A percentile compares a stretch with the other conserved stretches of the same genome.
Evolutionary conservation across 441 rosid species (phyloP).

Genomic region (Omphalea diandra): DNA sequence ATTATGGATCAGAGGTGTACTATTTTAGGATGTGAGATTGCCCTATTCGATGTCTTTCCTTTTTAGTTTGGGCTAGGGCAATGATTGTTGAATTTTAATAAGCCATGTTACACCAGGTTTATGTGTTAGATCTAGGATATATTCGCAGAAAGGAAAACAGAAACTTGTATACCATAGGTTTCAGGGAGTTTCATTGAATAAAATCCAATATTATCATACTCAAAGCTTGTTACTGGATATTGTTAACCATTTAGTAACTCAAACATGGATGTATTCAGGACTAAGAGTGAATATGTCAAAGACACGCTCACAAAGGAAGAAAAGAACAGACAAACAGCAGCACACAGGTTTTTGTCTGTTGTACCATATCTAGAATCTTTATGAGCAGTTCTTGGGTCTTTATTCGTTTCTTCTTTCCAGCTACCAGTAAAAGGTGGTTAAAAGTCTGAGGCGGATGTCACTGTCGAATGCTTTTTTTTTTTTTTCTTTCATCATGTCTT

Average conservation of each 20-base stretch:
- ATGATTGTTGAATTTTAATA: neutral
- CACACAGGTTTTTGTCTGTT: neutral
- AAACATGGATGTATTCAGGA: conserved; percentile 4
- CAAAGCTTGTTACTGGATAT: neutral
- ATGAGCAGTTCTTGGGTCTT: neutral
- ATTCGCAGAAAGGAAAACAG: neutral
- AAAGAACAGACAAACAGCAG: neutral
- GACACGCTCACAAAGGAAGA: neutral
- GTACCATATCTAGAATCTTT: neutral
- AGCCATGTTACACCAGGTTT: neutral
- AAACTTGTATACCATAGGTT: too few relatives aligned
- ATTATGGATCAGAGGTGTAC: too few relatives aligned
- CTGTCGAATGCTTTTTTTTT: neutral
- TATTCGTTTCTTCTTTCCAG: neutral
- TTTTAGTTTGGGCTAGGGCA: conserved; percentile 1
- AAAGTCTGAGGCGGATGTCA: neutral
- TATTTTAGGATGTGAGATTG: neutral
- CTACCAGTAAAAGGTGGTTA: neutral
- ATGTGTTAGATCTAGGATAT: neutral
- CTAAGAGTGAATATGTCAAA: conserved; percentile 11
- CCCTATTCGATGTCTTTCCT: conserved; percentile 11
- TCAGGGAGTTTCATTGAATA: neutral
- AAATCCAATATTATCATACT: neutral
- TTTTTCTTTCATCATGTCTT: neutral
- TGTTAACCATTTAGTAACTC: conserved; percentile 3